These are phyloP conservation scores for Cercospora janseana DNA, from an alignment of 2,329 filamentous ascomycete species.

Conservation along the genomic window DNA sequence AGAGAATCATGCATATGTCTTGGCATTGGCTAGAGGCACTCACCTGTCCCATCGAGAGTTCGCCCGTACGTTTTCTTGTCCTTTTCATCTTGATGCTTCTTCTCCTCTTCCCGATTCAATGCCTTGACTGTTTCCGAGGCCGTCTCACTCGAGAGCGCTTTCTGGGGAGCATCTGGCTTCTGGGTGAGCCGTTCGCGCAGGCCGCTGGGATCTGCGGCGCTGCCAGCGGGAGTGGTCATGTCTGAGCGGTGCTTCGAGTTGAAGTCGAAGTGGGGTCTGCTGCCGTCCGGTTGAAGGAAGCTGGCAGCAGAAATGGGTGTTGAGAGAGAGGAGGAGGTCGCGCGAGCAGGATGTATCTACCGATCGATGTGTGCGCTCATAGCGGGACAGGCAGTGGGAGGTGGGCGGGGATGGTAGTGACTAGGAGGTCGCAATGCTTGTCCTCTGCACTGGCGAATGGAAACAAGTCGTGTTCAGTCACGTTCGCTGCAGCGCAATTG, in stretches of 20 bases:
- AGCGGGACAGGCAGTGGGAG: slow-evolving; percentile 12
- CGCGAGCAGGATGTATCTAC: slow-evolving; percentile 12
- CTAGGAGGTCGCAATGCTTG: neutral
- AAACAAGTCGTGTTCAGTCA: slow-evolving; percentile 12
- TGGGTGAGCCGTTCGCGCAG: slow-evolving; percentile 50
- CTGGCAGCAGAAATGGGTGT: slow-evolving; percentile 11
- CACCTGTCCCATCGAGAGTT: slow-evolving; percentile 87
- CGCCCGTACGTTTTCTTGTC: slow-evolving; percentile 82
- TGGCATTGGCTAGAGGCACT: slow-evolving; percentile 41
- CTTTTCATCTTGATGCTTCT: slow-evolving; percentile 49
- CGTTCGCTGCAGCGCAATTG: slow-evolving; percentile 8
- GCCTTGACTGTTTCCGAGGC: slow-evolving; percentile 51
- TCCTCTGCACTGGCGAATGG: neutral
- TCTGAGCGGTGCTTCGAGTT: slow-evolving; percentile 19
- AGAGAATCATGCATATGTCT: neutral
- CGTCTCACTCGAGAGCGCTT: slow-evolving; percentile 36
- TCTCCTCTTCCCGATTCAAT: slow-evolving; percentile 51
- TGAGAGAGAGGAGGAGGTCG: slow-evolving; percentile 11
- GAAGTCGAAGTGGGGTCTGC: slow-evolving; percentile 21
- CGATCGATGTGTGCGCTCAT: slow-evolving; percentile 19
- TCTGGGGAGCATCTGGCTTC: slow-evolving; percentile 34
- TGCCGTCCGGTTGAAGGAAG: slow-evolving; percentile 20
- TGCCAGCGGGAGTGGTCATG: slow-evolving; percentile 27
- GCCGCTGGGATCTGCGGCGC: slow-evolving; percentile 34
- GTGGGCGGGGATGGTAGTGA: slow-evolving; percentile 6